Base-by-base conservation (phyloP, 495 filamentous ascomycete species). In the Xylaria telfairii region DNA sequence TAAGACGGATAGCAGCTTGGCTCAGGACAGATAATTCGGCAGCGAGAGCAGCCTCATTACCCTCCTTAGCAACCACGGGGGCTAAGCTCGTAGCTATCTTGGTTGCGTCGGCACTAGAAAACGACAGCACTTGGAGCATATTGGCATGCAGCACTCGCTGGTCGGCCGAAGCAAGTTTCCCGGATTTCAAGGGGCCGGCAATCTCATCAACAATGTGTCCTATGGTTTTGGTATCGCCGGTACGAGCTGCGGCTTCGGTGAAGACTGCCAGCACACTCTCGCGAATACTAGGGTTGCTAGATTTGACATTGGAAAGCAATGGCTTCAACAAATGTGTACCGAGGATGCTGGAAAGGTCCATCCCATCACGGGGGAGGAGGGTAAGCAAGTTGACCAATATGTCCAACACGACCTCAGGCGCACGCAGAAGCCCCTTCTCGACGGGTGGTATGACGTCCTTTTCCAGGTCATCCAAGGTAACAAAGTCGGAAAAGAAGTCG, bases 351-450 rank as follows among this genome's bases (percentile, higher is more conserved):
- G 95, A 93, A 2, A 97, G 85, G 74, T 98, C 95, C 68, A 97
- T 83, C 0, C 83, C 82, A 41, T 82, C 77, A 15, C 3, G 28
- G 1, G 94, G 88, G 30, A 98, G 82, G 26, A 92, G 85, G 6
- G 83, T 77, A 71, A 96, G 84, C 41, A 98, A 81, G 3, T 90
- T 86, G 17, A 90, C 84, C 44, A 97, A 82, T 42, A 98, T 80
- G 69, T 92, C 91, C 32, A 98, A 83, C 15, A 97, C 90, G 42
- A 98, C 90, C 77, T 99, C 96, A 0, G 96, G 96, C 21, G 96
- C 90, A 79, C 96, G 87, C 49, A 99, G 79, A 47, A 99, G 87
- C 1, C 92, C 90, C 79, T 96, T 96, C 73, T 99, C 96, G 6
- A 98, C 82, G 0, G 93, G 83, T 54, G 96, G 93, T 30, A 94